Evolutionary conservation across 1,284 basidiomycete genomes (phyloP).

Genomic region (Fereydounia khargensis): DNA sequence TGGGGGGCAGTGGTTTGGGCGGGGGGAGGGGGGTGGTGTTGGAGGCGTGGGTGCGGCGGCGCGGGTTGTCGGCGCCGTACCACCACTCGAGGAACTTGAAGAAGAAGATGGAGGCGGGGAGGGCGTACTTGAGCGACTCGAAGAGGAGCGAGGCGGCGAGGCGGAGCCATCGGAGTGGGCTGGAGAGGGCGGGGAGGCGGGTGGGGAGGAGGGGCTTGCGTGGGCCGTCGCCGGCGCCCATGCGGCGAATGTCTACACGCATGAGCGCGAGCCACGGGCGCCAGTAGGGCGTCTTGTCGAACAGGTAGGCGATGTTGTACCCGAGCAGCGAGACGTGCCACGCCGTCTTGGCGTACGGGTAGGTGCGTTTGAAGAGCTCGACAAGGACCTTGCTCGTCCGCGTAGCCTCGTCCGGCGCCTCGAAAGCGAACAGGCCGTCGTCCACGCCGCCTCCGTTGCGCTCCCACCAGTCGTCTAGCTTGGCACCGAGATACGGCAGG

Average conservation of each 20-base stretch:
- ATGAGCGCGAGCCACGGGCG: slow-evolving; percentile 87
- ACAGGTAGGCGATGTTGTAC: slow-evolving; percentile 84
- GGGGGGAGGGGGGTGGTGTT: slow-evolving; percentile 12
- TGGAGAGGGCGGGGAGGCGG: slow-evolving; percentile 26
- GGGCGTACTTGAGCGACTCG: slow-evolving; percentile 68
- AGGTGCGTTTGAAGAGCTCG: slow-evolving; percentile 58
- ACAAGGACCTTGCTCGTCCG: not conserved
- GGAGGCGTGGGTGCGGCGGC: slow-evolving; percentile 26
- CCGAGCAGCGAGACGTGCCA: slow-evolving; percentile 78
- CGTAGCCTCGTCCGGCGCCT: not conserved
- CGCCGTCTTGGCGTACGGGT: slow-evolving; percentile 75
- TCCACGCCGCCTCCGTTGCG: slow-evolving; percentile 77
- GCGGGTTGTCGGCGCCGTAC: slow-evolving; percentile 89
- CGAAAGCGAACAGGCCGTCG: slow-evolving; percentile 62
- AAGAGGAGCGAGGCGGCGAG: slow-evolving; percentile 35
- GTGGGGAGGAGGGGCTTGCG: slow-evolving; percentile 18
- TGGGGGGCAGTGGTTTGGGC: not conserved
- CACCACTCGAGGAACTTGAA: slow-evolving; percentile 99
- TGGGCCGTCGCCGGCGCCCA: slow-evolving; percentile 60
- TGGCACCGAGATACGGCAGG: slow-evolving; percentile 83
- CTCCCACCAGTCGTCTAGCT: slow-evolving; percentile 86
- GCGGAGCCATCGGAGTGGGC: slow-evolving; percentile 23
- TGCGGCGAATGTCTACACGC: slow-evolving; percentile 74
- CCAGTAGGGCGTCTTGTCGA: slow-evolving; percentile 81
- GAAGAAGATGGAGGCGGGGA: slow-evolving; percentile 90